These are phyloP conservation scores for Chrysanthemum seticuspe DNA, from an alignment of 129 eudicot species.

Conservation along the genomic window DNA sequence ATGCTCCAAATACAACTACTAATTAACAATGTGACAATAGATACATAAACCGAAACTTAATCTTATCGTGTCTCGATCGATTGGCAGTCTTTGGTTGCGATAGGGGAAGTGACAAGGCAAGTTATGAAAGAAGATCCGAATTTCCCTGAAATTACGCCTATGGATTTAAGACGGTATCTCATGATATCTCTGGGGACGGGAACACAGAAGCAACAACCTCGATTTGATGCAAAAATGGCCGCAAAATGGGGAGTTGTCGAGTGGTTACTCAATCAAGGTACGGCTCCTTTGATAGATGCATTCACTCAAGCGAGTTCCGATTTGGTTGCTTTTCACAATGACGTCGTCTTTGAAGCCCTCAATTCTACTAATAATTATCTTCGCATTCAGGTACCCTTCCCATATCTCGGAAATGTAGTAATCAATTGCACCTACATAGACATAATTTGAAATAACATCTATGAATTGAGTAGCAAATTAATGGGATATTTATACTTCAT, in stretches of 20 bases:
- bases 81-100: constrained; percentile 55
- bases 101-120: constrained; percentile 49
- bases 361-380: constrained; percentile 46
- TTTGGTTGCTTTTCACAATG: constrained; percentile 46
- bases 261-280: constrained; percentile 37
- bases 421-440: no score
- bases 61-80: neutral
- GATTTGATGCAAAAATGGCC: constrained; percentile 40
- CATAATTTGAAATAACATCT: no score
- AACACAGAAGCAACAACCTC: constrained; percentile 30
- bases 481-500: no score
- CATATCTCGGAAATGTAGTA: no score
- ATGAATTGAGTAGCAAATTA: no score
- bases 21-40: no score
- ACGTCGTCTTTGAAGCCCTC: constrained; percentile 42
- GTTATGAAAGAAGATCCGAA: constrained; percentile 29
- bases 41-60: neutral
- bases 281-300: constrained; percentile 34
- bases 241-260: constrained; percentile 53
- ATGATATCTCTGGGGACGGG: constrained; percentile 67
- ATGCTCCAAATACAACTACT: no score
- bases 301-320: constrained; percentile 45
- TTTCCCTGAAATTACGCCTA: constrained; percentile 28
- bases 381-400: constrained; percentile 42
- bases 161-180: constrained; percentile 39